These are phyloP conservation scores for Leishmania mexicana DNA, from an alignment of 208 protist genomes.

Conservation along the genomic window DNA sequence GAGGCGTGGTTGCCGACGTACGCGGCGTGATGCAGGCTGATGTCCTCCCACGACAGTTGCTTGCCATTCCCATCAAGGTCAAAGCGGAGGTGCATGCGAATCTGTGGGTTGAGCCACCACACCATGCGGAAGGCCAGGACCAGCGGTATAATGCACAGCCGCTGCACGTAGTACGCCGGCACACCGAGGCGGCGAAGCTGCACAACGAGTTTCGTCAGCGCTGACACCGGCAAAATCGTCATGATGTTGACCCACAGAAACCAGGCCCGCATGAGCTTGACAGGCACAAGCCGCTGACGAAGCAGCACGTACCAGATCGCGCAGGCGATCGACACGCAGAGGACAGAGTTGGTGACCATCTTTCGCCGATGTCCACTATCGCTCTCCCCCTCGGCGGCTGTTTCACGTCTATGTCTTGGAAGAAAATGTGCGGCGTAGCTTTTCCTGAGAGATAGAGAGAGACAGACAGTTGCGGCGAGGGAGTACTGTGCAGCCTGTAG, in stretches of 20 bases:
- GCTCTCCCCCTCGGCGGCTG: neutral
- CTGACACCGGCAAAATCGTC: slow-evolving; percentile 35
- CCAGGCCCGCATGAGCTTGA: slow-evolving; percentile 43
- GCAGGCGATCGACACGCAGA: slow-evolving; percentile 1
- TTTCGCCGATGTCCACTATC: neutral
- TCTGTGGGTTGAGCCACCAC: slow-evolving; percentile 47
- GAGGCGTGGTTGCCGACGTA: slow-evolving; percentile 67
- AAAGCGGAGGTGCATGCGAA: slow-evolving; percentile 35
- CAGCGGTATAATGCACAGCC: slow-evolving; percentile 36
- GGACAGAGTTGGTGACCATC: neutral
- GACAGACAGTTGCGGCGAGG: neutral
- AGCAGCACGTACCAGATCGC: slow-evolving; percentile 40
- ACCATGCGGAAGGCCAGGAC: slow-evolving; percentile 38
- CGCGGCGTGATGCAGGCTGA: slow-evolving; percentile 18
- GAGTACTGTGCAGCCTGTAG: neutral
- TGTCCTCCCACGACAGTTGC: slow-evolving; percentile 12
- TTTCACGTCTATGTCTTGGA: too few species aligned
- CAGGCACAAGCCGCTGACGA: slow-evolving; percentile 28
- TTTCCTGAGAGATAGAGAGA: too few species aligned
- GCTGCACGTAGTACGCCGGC: slow-evolving; percentile 25
- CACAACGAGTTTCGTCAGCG: slow-evolving; percentile 30
- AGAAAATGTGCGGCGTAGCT: too few species aligned
- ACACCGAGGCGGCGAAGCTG: slow-evolving; percentile 35
- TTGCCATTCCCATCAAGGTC: slow-evolving; percentile 18
- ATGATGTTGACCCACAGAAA: slow-evolving; percentile 36